Evolutionary conservation across 2,329 filamentous ascomycete species (phyloP).

Genomic region (Cercospora sp.): DNA sequence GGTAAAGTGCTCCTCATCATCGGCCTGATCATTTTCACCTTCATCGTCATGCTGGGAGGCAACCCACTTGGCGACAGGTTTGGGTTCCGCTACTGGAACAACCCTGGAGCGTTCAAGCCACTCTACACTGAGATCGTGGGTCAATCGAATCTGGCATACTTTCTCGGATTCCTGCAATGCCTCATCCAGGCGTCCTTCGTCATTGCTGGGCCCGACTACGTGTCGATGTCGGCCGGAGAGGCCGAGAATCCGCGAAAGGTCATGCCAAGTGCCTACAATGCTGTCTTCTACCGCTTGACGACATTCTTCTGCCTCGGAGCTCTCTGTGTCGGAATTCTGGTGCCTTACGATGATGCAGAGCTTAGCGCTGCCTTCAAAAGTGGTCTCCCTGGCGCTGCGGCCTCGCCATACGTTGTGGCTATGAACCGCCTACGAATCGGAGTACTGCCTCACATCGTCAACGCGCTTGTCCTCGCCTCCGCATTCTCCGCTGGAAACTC

Average conservation of each 20-base stretch:
- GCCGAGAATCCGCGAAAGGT: conserved; percentile 68
- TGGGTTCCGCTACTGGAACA: conserved; percentile 69
- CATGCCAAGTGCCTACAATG: conserved; percentile 73
- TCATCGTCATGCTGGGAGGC: conserved; percentile 76
- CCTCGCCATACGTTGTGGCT: conserved; percentile 63
- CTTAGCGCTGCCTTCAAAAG: conserved; percentile 58
- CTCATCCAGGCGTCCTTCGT: conserved; percentile 70
- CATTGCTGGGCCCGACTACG: conserved; percentile 67
- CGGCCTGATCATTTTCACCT: conserved; percentile 72
- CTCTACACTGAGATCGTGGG: conserved; percentile 45
- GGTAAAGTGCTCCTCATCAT: conserved; percentile 68
- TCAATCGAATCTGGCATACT: conserved; percentile 68
- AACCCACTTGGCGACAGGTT: conserved; percentile 71
- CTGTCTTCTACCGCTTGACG: conserved; percentile 76
- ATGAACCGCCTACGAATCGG: conserved; percentile 67
- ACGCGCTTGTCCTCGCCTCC: conserved; percentile 63
- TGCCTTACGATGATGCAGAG: conserved; percentile 68
- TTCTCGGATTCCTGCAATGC: conserved; percentile 74
- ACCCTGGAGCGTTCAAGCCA: conserved; percentile 63
- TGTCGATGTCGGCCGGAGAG: conserved; percentile 66
- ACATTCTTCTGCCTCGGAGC: conserved; percentile 75
- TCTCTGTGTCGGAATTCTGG: conserved; percentile 69
- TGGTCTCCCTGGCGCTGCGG: conserved; percentile 59
- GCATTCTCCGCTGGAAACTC: conserved; percentile 70
- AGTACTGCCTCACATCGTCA: conserved; percentile 69